A percentile compares a stretch with the other conserved stretches of the same genome.
These are phyloP conservation scores for Pneumocystis wakefieldiae DNA, from an alignment of 1,139 yeast genomes.

Conservation along the genomic window DNA sequence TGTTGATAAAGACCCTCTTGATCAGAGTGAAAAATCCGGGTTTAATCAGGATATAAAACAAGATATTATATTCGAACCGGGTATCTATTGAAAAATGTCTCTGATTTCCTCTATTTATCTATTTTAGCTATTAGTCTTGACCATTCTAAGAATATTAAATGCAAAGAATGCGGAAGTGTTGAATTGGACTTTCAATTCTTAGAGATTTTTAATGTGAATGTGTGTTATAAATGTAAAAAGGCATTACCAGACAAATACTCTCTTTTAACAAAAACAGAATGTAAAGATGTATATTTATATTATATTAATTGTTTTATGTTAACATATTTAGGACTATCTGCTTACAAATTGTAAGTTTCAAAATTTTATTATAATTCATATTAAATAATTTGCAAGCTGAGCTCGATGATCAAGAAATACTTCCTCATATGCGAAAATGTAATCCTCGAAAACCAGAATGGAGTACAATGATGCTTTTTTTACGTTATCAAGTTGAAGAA, in stretches of 20 bases:
- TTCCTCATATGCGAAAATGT: conserved; percentile 73
- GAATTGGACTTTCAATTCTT: conserved; percentile 65
- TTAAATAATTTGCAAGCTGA: conserved; percentile 34
- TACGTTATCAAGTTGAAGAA: conserved; percentile 81
- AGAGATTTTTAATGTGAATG: conserved; percentile 54
- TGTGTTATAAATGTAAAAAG: conserved; percentile 65
- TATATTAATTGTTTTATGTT: neutral
- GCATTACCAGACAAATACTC: conserved; percentile 76
- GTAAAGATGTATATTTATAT: conserved; percentile 69
- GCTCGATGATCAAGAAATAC: conserved; percentile 47
- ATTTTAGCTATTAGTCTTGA: conserved; percentile 28
- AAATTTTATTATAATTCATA: neutral
- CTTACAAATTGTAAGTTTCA: conserved; percentile 1
- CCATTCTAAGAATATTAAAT: conserved; percentile 50
- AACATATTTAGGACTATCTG: neutral
- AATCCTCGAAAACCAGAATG: conserved; percentile 85
- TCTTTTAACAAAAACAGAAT: conserved; percentile 83
- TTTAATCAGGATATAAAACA: conserved; percentile 17
- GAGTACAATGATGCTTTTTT: conserved; percentile 81
- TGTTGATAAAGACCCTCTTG: conserved; percentile 26
- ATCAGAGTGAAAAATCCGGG: neutral
- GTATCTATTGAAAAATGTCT: neutral
- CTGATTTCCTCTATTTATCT: neutral
- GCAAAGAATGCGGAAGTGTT: conserved; percentile 59
- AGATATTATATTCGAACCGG: neutral